Conservation (phyloP, 2,329 filamentous ascomycete genomes). For the Didymella segeticola region DNA sequence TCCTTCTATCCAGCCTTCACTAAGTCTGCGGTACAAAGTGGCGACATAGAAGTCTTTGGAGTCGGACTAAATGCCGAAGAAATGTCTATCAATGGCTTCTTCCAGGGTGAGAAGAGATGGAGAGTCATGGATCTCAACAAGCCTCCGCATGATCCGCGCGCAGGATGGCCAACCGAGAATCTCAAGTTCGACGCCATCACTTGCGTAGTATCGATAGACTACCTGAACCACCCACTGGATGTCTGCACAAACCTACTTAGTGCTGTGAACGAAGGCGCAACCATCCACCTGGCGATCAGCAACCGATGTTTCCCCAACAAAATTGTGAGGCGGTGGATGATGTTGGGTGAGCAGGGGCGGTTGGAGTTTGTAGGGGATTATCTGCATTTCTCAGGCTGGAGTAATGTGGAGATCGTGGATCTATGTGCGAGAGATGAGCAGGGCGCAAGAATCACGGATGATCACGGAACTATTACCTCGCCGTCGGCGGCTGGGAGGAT, state of each 20-base stretch:
- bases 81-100: conserved; percentile 49
- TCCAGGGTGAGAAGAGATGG: conserved; percentile 41
- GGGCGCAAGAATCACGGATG: conserved; percentile 30
- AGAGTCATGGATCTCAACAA: conserved; percentile 53
- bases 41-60: conserved; percentile 53
- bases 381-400: conserved; percentile 60
- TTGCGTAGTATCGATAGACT: conserved; percentile 61
- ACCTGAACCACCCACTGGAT: conserved; percentile 55
- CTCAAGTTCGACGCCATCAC: conserved; percentile 54
- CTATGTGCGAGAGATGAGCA: conserved; percentile 51
- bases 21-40: conserved; percentile 38
- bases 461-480: conserved; percentile 26
- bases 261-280: conserved; percentile 52
- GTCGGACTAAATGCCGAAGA: conserved; percentile 59
- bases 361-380: conserved; percentile 61
- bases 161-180: conserved; percentile 14
- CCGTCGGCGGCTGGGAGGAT: conserved; percentile 12
- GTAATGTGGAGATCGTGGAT: conserved; percentile 60
- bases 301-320: conserved; percentile 64
- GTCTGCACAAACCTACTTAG: conserved; percentile 53
- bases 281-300: conserved; percentile 58
- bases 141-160: conserved; percentile 38
- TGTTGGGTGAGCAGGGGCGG: conserved; percentile 53
- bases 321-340: conserved; percentile 57
- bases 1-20: conserved; percentile 52